Evolutionary conservation across 768 basidiomycete genomes (phyloP).

Genomic region (Pleurotus salmoneostramineus): DNA sequence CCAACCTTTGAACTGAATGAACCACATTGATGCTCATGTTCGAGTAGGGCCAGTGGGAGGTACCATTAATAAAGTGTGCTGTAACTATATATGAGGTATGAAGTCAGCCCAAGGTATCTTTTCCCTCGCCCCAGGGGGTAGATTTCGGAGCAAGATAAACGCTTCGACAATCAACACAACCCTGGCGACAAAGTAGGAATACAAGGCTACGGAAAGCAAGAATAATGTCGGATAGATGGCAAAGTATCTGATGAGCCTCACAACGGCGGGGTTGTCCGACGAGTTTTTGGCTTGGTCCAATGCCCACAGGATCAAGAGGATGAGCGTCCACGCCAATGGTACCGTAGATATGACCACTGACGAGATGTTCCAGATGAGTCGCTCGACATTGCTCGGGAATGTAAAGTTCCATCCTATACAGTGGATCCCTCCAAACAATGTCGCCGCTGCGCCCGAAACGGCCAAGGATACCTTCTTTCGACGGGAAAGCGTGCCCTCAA

Average conservation of each 20-base stretch:
- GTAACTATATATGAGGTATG: slow-evolving; percentile 13
- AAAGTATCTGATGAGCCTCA: not conserved
- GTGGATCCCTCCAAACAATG: slow-evolving; percentile 10
- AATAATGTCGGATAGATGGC: not conserved
- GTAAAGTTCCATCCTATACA: slow-evolving; percentile 10
- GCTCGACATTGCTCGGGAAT: slow-evolving; percentile 8
- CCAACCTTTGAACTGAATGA: no score
- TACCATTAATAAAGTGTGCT: no score
- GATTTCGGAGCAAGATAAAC: slow-evolving; percentile 10
- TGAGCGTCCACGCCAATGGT: not conserved
- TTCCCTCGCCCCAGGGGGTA: slow-evolving; percentile 7
- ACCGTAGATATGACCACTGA: not conserved
- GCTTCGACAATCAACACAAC: slow-evolving; percentile 10
- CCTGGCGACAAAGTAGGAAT: slow-evolving; percentile 12
- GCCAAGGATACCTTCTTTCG: not conserved
- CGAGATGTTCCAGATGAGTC: slow-evolving; percentile 7
- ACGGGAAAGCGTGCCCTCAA: not conserved
- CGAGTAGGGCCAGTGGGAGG: no score
- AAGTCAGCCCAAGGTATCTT: slow-evolving; percentile 11
- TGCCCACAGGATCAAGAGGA: not conserved
- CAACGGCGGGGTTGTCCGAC: not conserved
- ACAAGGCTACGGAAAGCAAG: not conserved
- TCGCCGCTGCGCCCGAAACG: not conserved
- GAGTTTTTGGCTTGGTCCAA: not conserved
- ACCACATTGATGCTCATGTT: no score